phyloP scores from a whole-genome alignment of 306 rosid genomes.

The Vigna nakashimae region DNA sequence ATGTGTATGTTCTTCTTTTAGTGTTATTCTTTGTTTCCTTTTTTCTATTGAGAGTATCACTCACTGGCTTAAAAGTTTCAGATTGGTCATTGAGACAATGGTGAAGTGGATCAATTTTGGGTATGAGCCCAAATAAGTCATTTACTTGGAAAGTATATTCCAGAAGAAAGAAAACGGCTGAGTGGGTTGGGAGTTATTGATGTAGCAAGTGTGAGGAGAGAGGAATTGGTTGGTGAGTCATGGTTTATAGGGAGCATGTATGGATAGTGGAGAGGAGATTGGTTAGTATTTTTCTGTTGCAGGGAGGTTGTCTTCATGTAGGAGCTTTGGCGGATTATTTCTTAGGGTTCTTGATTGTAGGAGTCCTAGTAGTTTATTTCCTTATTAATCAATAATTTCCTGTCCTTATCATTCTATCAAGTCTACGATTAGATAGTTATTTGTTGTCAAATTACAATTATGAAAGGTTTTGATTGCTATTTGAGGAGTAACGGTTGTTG shows the following conservation, averaged over 20 bases:
- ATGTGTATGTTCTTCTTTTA: conserved; percentile 14
- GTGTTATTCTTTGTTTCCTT: conserved; percentile 27
- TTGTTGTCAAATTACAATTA: conserved; percentile 30
- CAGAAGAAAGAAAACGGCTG: conserved; percentile 3
- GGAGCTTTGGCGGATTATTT: background rate
- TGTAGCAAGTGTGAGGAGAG: background rate
- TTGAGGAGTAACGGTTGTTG: conserved; percentile 17
- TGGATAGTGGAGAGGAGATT: background rate
- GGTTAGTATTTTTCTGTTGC: background rate
- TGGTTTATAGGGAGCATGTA: background rate
- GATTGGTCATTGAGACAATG: background rate
- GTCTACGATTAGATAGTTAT: conserved; percentile 26
- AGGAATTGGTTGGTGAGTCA: background rate
- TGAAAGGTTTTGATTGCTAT: conserved; percentile 11
- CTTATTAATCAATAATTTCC: background rate
- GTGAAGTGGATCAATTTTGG: conserved; percentile 2
- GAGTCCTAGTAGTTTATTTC: background rate
- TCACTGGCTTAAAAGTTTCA: conserved; percentile 9
- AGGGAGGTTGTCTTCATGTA: background rate
- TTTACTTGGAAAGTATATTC: conserved; percentile 6
- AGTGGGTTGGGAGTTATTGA: background rate
- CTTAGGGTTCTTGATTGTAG: background rate
- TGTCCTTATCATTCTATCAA: background rate
- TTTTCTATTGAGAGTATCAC: conserved; percentile 32
- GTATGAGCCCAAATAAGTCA: conserved; percentile 3